Evolutionary conservation across 768 basidiomycete genomes (phyloP).

Genomic region (Boletus patriciae): DNA sequence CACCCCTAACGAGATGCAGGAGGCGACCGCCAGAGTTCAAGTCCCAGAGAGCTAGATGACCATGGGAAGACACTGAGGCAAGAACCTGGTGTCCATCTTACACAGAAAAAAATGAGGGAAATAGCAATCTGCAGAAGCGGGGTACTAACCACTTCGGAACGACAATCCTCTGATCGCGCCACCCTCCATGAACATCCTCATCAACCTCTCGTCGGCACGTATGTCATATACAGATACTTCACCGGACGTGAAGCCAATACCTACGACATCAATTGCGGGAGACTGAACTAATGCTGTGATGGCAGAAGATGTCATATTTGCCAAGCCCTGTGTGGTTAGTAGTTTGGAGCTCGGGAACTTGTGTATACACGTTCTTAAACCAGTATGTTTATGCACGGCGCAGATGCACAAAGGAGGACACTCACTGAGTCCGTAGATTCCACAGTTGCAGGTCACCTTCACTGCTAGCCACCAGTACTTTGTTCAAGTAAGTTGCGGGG

Average conservation of each 20-base stretch:
- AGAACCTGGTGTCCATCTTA: constrained; percentile 86
- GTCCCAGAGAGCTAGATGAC: constrained; percentile 94
- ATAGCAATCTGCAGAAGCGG: background rate
- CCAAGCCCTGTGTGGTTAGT: constrained; percentile 39
- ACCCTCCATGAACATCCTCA: constrained; percentile 90
- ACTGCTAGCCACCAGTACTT: constrained; percentile 80
- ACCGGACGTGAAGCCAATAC: constrained; percentile 87
- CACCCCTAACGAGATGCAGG: constrained; percentile 81
- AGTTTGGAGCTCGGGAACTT: constrained; percentile 62
- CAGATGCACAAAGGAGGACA: constrained; percentile 4
- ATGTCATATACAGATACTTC: constrained; percentile 89
- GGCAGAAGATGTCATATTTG: constrained; percentile 37
- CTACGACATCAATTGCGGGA: constrained; percentile 94
- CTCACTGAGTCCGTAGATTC: constrained; percentile 85
- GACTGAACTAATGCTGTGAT: constrained; percentile 86
- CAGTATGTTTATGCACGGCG: background rate
- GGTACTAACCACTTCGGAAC: constrained; percentile 76
- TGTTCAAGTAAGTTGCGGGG: constrained; percentile 96
- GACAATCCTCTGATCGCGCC: constrained; percentile 73
- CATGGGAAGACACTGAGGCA: constrained; percentile 82
- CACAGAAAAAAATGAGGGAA: constrained; percentile 2
- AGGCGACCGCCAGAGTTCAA: constrained; percentile 78
- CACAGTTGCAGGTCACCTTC: constrained; percentile 88
- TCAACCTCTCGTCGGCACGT: constrained; percentile 82
- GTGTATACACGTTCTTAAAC: constrained; percentile 74